Evolutionary conservation across 1,284 basidiomycete species (phyloP), one percentile per base, ranked within the genome.

Genomic region (Sporisorium iseilematis-ciliati): DNA sequence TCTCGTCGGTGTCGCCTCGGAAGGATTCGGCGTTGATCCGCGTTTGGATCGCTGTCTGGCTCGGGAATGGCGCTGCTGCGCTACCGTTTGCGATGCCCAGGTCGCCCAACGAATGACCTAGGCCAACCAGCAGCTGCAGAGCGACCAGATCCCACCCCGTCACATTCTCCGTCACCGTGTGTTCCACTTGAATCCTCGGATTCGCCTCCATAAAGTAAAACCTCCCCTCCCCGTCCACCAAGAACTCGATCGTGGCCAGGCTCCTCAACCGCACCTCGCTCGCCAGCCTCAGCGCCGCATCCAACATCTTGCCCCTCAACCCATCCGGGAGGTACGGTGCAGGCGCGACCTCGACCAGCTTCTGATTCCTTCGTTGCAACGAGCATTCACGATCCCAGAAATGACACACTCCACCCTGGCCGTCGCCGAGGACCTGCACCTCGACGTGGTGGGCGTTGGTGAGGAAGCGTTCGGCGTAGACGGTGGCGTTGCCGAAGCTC

Each of bases 171-270:
- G 76, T 79, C 20, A 77, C 55, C 7, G 78, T 75, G 50, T 77
- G 75, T 16, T 77, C 75, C 14, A 79, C 78, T 48, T 79, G 78
- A 7, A 79, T 67, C 21, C 78, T 48, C 21, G 78, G 78, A 31
- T 79, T 79, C 7, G 61, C 69, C 41, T 79, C 78, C 57, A 79
- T 69, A 29, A 79, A 78, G 54, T 51, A 76, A 35, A 73, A 77
- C 3, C 51, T 26, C n/a, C 21, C 49, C 11, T 49, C 14, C 5
- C 11, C 25, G 7, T 65, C 65, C 25, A 77, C 65, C 7, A 79
- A 64, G 18, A 77, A 75, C 43, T 79, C 75, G 50, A 75, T 57
- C 4, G 78, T 79, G 1, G 66, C 66, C 26, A 77, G 31, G 26
- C 60, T 73, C 4, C 58, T 46, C 41, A 70, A 51, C 23, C 42